A percentile compares a stretch with the other conserved stretches of the same genome.
phyloP scores from a whole-genome alignment of 1,139 yeast species.

The Yamadazyma friedrichii region DNA sequence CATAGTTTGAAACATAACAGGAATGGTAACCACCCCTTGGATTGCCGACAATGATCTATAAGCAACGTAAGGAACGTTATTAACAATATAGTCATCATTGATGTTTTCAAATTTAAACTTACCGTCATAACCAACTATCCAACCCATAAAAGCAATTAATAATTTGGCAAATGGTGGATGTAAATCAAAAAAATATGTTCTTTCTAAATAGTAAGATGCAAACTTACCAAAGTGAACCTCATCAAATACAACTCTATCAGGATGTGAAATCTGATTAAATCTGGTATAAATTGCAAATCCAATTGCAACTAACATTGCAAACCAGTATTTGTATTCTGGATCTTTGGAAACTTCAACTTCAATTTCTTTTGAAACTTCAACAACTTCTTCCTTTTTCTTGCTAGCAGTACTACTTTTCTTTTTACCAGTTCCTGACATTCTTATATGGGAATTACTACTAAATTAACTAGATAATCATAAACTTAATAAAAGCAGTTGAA shows the following conservation, averaged over 20 bases:
- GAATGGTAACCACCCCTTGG: constrained; percentile 80
- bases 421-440: constrained; percentile 9
- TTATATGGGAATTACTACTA: neutral
- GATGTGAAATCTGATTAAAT: constrained; percentile 68
- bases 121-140: constrained; percentile 86
- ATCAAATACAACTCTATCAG: constrained; percentile 91
- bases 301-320: constrained; percentile 53
- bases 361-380: constrained; percentile 3
- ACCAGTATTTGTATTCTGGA: constrained; percentile 35
- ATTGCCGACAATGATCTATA: constrained; percentile 80
- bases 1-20: constrained; percentile 77
- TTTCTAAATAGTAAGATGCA: constrained; percentile 81
- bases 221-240: constrained; percentile 98
- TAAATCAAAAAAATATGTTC: constrained; percentile 89
- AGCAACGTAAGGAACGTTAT: constrained; percentile 87
- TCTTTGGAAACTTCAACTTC: constrained; percentile 17
- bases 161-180: constrained; percentile 98
- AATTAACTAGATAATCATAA: too few relatives aligned
- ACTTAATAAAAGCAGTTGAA: too few relatives aligned
- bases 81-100: constrained; percentile 74
- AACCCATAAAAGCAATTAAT: constrained; percentile 87
- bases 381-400: constrained; percentile 9
- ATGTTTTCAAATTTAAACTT: constrained; percentile 86
- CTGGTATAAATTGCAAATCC: constrained; percentile 67
- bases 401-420: constrained; percentile 3